These are phyloP conservation scores for Saxophila tyrrhenica DNA, from an alignment of 495 filamentous ascomycete species.

Conservation along the genomic window DNA sequence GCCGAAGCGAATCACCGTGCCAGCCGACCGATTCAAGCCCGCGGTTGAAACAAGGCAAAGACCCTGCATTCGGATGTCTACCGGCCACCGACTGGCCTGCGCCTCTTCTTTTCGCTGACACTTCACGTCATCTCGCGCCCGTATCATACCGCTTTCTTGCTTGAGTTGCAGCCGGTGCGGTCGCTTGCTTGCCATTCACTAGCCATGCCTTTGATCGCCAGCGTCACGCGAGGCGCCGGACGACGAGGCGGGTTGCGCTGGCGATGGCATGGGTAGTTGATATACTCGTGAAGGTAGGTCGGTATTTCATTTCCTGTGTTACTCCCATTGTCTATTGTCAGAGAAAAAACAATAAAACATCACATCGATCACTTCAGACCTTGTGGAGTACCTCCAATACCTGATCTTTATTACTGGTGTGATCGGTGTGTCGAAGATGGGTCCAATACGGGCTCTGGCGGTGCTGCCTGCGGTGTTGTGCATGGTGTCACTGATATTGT, in stretches of 20 bases:
- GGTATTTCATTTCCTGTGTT: neutral
- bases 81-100: neutral
- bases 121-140: neutral
- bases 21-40: no score
- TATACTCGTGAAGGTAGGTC: neutral
- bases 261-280: neutral
- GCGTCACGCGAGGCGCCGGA: neutral
- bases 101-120: neutral
- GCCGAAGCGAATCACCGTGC: no score
- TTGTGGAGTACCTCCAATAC: neutral
- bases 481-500: conserved; percentile 54
- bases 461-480: conserved; percentile 37
- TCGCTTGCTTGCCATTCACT: neutral
- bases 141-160: neutral
- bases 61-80: neutral
- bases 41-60: no score
- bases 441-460: conserved; percentile 27
- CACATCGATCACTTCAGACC: neutral
- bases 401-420: neutral
- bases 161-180: neutral
- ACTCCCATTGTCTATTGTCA: neutral
- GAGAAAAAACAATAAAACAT: no score
- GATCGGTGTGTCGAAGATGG: neutral
- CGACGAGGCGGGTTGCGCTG: neutral
- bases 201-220: neutral